Conservation (phyloP, 352 stramenopile species). For the Pythium oligandrum region DNA sequence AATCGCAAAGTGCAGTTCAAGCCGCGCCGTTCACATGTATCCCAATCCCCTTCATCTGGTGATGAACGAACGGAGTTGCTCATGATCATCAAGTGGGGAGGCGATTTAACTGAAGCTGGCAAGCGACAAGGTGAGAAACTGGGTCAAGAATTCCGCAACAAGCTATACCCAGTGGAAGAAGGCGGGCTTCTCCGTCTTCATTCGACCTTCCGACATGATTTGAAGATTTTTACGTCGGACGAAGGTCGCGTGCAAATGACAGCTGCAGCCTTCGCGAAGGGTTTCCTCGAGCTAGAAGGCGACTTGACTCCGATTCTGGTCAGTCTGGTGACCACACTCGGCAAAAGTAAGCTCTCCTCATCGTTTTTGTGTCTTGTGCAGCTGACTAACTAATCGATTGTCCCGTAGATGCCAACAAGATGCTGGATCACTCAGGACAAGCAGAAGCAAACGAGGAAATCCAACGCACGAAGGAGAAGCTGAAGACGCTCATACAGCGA, state of each 20-base stretch:
- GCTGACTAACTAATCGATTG: too few species aligned
- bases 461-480: constrained; percentile 69
- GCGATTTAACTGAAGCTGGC: constrained; percentile 97
- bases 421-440: constrained; percentile 98
- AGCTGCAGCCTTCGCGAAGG: constrained; percentile 98
- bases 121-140: constrained; percentile 95
- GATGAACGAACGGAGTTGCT: constrained; percentile 87
- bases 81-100: constrained; percentile 99
- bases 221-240: constrained; percentile 99
- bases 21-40: constrained; percentile 57
- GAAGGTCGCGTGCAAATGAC: constrained; percentile 99
- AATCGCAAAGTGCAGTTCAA: constrained; percentile 96
- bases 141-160: constrained; percentile 89
- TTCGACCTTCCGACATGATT: constrained; percentile 99
- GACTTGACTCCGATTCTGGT: constrained; percentile 99
- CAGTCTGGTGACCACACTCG: constrained; percentile 88
- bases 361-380: too few species aligned
- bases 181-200: constrained; percentile 97
- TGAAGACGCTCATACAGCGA: constrained; percentile 90
- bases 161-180: constrained; percentile 86
- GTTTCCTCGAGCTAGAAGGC: constrained; percentile 98
- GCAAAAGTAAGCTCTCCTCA: constrained; percentile 44
- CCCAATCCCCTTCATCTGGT: constrained; percentile 7
- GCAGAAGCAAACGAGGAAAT: constrained; percentile 95
- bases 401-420: constrained; percentile 85